Percentiles rank a stretch among this genome's conserved stretches.
Evolutionary conservation across 2,329 filamentous ascomycete species (phyloP).

Genomic region (Didymella glomerata): DNA sequence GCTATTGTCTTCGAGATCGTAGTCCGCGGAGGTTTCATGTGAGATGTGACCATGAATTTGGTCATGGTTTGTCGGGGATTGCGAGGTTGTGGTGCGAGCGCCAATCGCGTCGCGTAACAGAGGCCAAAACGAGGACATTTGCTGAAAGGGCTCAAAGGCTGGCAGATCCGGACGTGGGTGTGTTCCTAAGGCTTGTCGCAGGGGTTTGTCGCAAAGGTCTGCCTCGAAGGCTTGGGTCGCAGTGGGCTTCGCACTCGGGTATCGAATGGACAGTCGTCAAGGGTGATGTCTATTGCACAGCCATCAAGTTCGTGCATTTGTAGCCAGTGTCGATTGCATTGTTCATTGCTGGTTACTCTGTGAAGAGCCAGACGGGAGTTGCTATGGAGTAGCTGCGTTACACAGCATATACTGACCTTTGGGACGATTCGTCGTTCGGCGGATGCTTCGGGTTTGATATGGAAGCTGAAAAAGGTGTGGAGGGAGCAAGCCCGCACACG

Average conservation of each 20-base stretch:
- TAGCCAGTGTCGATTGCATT: constrained; percentile 18
- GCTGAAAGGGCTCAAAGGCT: not conserved
- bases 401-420: constrained; percentile 15
- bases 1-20: not conserved
- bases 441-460: not conserved
- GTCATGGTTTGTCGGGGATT: not conserved
- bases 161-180: not conserved
- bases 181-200: constrained; percentile 3
- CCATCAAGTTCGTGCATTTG: constrained; percentile 9
- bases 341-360: constrained; percentile 10
- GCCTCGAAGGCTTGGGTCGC: constrained; percentile 5
- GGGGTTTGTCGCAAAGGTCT: constrained; percentile 16
- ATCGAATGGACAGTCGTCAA: constrained; percentile 2
- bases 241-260: constrained; percentile 7
- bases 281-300: not conserved
- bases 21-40: not conserved
- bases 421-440: not conserved
- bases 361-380: constrained; percentile 12
- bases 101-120: not conserved
- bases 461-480: constrained; percentile 15
- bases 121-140: not conserved
- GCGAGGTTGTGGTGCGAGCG: not conserved
- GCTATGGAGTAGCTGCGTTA: constrained; percentile 15
- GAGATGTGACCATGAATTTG: not conserved
- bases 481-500: constrained; percentile 25